Base-by-base conservation (phyloP, 2,329 filamentous ascomycete species). In the Fusarium tupiense region DNA sequence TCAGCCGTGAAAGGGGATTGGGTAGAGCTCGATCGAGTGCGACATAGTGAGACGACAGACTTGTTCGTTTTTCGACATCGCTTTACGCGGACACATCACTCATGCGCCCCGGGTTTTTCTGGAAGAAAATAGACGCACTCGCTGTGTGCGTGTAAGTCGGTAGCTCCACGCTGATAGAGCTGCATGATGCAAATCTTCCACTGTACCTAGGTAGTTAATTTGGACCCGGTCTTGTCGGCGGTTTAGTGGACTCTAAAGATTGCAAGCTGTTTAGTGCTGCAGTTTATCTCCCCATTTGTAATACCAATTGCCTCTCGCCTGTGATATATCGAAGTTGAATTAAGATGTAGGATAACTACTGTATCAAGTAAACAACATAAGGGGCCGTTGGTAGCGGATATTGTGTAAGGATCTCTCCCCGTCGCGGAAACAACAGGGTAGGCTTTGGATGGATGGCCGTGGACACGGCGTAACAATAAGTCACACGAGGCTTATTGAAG, bases 111-210 rank as follows among this genome's bases (percentile, higher is more conserved):
- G 38, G 40, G 59, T 72, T 68, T 49, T 58, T 61, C 43, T 74
- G 47, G 71, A 73, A 63, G 43, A 52, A 57, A 46, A 52, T 59
- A 46, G 46, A 33, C 53, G 67, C 49, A 65, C 44, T n/a, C 31
- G 24, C 33, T 50, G 14, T 20, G 9, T 49, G 50, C 46, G 54
- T 68, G 49, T 62, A 57, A 73, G 58, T 53, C 29, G 35, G 24
- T 41, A 49, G 54, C 63, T 76, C 60, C 71, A 74, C 64, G 67
- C 20, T 62, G 58, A 63, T 54, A 47, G 58, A 61, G 26, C 64
- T 76, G 72, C 75, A 70, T 70, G 52, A 74, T 69, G 70, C 64
- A 74, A 74, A 77, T 76, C 50, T 74, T 61, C 60, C 47, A 33
- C 24, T 58, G 43, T n/a, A n/a, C n/a, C n/a, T n/a, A n/a, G n/a